A percentile compares a stretch with the other conserved stretches of the same genome.
phyloP scores from a whole-genome alignment of 1,284 basidiomycete species.

The Vanrija humicola region DNA sequence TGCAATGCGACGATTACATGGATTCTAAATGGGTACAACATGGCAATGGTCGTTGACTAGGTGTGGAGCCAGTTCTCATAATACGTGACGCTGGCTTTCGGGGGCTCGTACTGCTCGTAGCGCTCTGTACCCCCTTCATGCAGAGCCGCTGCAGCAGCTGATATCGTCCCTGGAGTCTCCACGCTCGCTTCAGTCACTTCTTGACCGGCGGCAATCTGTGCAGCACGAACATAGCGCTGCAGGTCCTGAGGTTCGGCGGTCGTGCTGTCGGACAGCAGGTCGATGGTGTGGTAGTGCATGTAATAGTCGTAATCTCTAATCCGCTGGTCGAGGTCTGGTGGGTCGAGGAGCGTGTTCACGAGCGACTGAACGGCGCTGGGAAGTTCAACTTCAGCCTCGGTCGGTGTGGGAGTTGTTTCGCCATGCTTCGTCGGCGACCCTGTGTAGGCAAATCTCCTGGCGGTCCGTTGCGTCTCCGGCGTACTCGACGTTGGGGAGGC shows the following conservation, averaged over 20 bases:
- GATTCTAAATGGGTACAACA: background rate
- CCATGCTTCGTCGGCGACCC: background rate
- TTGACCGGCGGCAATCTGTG: constrained; percentile 38
- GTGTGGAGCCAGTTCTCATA: constrained; percentile 28
- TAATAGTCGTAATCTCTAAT: constrained; percentile 73
- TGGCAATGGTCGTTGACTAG: background rate
- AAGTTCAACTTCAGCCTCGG: background rate
- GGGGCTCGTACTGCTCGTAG: constrained; percentile 13
- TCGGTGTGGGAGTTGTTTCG: background rate
- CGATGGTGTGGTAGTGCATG: constrained; percentile 49
- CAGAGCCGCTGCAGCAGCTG: background rate
- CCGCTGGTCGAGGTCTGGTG: constrained; percentile 52
- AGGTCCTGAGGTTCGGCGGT: constrained; percentile 50
- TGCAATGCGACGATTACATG: background rate
- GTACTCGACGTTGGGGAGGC: background rate
- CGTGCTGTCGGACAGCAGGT: constrained; percentile 34
- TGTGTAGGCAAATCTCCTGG: constrained; percentile 31
- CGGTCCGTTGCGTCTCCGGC: constrained; percentile 25
- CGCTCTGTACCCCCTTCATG: background rate
- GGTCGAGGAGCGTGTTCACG: constrained; percentile 61
- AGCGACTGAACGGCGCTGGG: constrained; percentile 54
- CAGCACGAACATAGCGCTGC: constrained; percentile 45
- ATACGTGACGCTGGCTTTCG: constrained; percentile 17
- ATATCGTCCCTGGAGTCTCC: background rate
- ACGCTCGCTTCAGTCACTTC: constrained; percentile 23